phyloP scores from a whole-genome alignment of 805 yeast species.

The Maudiozyma saulgeensis region DNA sequence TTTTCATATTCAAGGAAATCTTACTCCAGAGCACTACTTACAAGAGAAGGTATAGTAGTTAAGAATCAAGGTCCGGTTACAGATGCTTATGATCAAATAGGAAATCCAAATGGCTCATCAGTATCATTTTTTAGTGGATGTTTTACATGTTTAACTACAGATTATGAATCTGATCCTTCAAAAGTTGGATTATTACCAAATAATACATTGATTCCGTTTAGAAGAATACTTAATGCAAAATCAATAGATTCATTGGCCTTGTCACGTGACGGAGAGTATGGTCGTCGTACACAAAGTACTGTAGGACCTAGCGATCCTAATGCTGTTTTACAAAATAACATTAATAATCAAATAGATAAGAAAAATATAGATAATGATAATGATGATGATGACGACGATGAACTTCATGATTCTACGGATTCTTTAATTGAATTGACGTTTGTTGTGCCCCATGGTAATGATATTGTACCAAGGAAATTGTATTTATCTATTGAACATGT shows the following conservation, averaged over 20 bases:
- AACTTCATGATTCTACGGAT: not conserved
- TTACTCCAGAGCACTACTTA: slow-evolving; percentile 19
- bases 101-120: slow-evolving; percentile 5
- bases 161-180: slow-evolving; percentile 9
- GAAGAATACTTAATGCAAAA: slow-evolving; percentile 23
- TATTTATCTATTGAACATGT: slow-evolving; percentile 19
- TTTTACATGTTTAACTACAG: slow-evolving; percentile 17
- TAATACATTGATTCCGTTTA: slow-evolving; percentile 26
- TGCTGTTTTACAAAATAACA: not conserved
- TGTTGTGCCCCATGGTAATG: slow-evolving; percentile 6
- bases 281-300: not conserved
- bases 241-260: slow-evolving; percentile 5
- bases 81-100: slow-evolving; percentile 4
- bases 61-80: slow-evolving; percentile 20
- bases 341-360: not conserved
- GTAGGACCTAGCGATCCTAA: not conserved
- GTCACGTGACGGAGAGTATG: too few species aligned
- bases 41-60: slow-evolving; percentile 27
- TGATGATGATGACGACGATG: not conserved
- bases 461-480: slow-evolving; percentile 27
- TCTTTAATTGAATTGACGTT: slow-evolving; percentile 4
- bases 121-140: slow-evolving; percentile 22
- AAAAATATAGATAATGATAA: not conserved
- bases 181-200: slow-evolving; percentile 16
- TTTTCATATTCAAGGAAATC: not conserved